Evolutionary conservation across 257 asterid genomes (phyloP), one percentile per base, ranked within the genome.

Genomic region (Penstemon eatonii): DNA sequence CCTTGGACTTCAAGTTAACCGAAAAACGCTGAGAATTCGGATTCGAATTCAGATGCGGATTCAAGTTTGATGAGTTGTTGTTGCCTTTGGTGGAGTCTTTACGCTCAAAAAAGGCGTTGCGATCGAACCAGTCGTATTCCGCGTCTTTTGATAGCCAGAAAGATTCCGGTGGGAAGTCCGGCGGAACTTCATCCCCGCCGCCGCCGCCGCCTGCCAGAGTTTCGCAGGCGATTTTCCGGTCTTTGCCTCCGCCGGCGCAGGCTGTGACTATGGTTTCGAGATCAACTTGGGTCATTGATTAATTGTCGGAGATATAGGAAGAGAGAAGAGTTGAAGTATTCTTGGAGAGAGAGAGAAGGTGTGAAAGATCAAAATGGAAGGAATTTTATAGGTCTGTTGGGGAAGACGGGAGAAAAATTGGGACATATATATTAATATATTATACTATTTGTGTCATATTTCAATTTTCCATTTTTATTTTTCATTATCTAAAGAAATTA

Each of bases 131-230:
- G 25, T 87, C 95, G 51, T 76, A 66, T 55, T 87, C 95, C 0
- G 89, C 87, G 56, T 87, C 91, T 66, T 85, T 85, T 0, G 91
- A 85, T 3, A 85, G 81, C 84, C 87, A 84, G 75, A 81, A 87
- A 0, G 95, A 87, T 55, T 79, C 91, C 53, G 91, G 95, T 3
- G 89, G 91, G 13, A 69, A 75, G 56, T 83, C 87, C 15, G 78
- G 69, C 41, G 81, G 74, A 10, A 44, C 46, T 8, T 53, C 79
- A 36, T 63, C 43, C 7, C 63, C 63, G 4, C 43, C 62, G 0
- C 19, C 62, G 0, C 19, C 73, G 9, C 12, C 65, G 8, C 67
- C 71, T 5, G 65, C 18, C 25, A 68, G 41, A 45, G 18, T 66
- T 37, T 68, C 80, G 71, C 88, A 80, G 25, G 84, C 70, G 60